phyloP scores from a whole-genome alignment of 2,329 filamentous ascomycete genomes.

The Dactylellina parvicollis region DNA sequence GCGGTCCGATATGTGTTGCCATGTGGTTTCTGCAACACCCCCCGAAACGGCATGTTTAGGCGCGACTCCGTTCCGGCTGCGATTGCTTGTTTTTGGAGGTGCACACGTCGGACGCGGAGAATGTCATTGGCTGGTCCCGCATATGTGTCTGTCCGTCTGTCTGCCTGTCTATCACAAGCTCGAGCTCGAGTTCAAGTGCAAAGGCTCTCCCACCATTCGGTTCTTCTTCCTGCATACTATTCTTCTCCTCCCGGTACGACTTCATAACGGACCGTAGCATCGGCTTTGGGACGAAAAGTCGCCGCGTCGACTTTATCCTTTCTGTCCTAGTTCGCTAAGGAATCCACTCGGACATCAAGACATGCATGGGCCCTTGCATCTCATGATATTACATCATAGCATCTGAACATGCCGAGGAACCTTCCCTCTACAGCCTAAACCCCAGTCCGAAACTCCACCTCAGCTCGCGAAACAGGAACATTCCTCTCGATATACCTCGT shows the following conservation, averaged over 20 bases:
- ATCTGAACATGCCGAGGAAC: slow-evolving; percentile 40
- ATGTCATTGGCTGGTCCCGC: slow-evolving; percentile 38
- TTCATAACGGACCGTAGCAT: neutral
- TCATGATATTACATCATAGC: slow-evolving; percentile 55
- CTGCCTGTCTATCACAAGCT: slow-evolving; percentile 29
- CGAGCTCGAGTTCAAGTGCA: neutral
- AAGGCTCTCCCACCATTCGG: neutral
- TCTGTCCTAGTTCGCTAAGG: neutral
- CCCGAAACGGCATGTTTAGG: slow-evolving; percentile 29
- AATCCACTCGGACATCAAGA: neutral
- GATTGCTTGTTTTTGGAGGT: neutral
- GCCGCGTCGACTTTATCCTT: slow-evolving; percentile 18
- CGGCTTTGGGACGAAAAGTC: slow-evolving; percentile 15
- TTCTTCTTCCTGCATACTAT: neutral
- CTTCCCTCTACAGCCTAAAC: slow-evolving; percentile 46
- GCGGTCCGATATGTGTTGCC: slow-evolving; percentile 6
- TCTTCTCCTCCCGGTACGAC: neutral
- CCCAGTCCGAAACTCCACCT: slow-evolving; percentile 36
- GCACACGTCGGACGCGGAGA: slow-evolving; percentile 17
- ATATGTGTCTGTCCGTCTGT: no score
- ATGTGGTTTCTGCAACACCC: neutral
- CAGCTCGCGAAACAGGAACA: slow-evolving; percentile 6
- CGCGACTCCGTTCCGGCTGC: neutral
- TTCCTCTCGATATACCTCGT: no score
- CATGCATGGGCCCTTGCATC: slow-evolving; percentile 42